These are phyloP conservation scores for Sphaerosporella brunnea DNA, from an alignment of 495 filamentous ascomycete genomes.

Conservation along the genomic window DNA sequence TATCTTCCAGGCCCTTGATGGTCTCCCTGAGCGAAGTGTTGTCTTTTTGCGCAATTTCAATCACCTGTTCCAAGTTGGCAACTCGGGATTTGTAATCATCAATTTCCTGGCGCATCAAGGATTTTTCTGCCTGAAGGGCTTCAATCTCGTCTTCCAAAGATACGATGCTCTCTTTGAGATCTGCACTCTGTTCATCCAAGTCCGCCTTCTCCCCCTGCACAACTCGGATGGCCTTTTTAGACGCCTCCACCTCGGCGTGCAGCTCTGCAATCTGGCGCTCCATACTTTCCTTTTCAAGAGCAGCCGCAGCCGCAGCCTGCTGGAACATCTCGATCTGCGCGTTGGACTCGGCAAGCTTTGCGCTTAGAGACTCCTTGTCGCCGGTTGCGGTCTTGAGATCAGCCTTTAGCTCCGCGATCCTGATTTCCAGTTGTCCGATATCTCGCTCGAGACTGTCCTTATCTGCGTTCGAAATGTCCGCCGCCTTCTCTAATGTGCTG, in stretches of 20 bases:
- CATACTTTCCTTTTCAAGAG: constrained; percentile 1
- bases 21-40: constrained; percentile 6
- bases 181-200: constrained; percentile 6
- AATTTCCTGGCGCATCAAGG: constrained; percentile 14
- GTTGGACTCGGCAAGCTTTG: constrained; percentile 1
- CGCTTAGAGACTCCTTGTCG: neutral
- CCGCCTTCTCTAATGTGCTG: constrained; percentile 4
- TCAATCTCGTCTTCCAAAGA: constrained; percentile 10
- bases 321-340: constrained; percentile 14
- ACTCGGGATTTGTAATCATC: constrained; percentile 9
- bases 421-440: constrained; percentile 3
- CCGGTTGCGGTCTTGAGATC: neutral
- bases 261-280: constrained; percentile 5
- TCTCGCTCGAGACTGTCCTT: constrained; percentile 8
- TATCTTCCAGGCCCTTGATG: constrained; percentile 10
- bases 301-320: constrained; percentile 1
- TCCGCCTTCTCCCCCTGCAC: constrained; percentile 9
- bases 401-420: constrained; percentile 4
- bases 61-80: constrained; percentile 6
- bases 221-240: constrained; percentile 8
- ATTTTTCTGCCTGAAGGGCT: constrained; percentile 13
- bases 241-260: constrained; percentile 11
- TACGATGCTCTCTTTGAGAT: constrained; percentile 8
- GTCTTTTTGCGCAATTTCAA: constrained; percentile 11
- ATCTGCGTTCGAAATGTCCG: neutral